Evolutionary conservation across 441 rosid species (phyloP), one percentile per base, ranked within the genome.

Genomic region (Erodium moschatum): DNA sequence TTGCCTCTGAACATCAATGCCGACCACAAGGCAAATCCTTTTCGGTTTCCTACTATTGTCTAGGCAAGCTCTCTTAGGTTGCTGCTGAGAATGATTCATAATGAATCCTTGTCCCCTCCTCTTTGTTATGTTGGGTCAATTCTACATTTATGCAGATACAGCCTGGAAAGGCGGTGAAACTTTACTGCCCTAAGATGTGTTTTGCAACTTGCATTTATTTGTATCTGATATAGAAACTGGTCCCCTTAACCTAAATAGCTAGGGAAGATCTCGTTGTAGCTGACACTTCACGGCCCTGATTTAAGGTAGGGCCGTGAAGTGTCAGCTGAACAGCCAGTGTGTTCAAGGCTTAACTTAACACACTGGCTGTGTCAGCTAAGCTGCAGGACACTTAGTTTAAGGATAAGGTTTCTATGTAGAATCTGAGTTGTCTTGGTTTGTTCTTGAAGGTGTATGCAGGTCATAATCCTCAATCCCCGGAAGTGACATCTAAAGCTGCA

Each of bases 391-490:
- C 4, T 4, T 4, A 2, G 31, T 29, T 29, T 29, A 29, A n/a
- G n/a, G n/a, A n/a, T n/a, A n/a, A n/a, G n/a, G n/a, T n/a, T n/a
- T n/a, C n/a, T n/a, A n/a, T n/a, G 31, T 29, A 29, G 31, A 29
- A 29, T 29, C 31, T 29, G 31, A 29, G 31, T 1, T 29, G 1
- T 3, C 31, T 35, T 35, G 40, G 40, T 35, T 35, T 56, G 44
- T 64, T 65, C 31, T 24, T 19, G 16, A 73, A 85, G 89, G 78
- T 74, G 56, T 82, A 69, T 62, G 60, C 79, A 65, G 52, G 63
- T 38, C 83, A 81, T 75, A 72, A 79, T 77, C 75, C 83, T 80
- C 91, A 80, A 71, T 84, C 87, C 15, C 83, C 81, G 21, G 95
- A 91, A 65, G 75, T 84, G 70, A 75, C 79, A 18, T 75, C 87